Base-by-base conservation (phyloP, 2,329 filamentous ascomycete genomes). In the Apiospora arundinis region DNA sequence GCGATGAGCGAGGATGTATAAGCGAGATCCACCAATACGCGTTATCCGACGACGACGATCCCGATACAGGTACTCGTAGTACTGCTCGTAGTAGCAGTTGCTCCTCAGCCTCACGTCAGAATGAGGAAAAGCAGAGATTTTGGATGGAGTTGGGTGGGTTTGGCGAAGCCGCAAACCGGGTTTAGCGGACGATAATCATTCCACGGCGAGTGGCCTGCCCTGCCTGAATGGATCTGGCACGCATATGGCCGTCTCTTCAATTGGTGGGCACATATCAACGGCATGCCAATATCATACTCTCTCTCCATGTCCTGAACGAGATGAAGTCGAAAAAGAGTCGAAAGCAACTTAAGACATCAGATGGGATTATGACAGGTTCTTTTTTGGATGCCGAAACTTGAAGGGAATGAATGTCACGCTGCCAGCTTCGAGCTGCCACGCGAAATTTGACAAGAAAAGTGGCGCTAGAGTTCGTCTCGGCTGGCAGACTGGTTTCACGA, bases 51-150 rank as follows among this genome's bases (percentile, higher is more conserved):
- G 16, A 32, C 16, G 52, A 60, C 52, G 52, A 60, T 60, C 28
- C 52, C 52, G 52, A n/a, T 21, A 32, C 21, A 21, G 16, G 16
- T 60, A 7, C 12, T 37, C 21, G 7, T 14, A 37, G 52, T 42
- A 42, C 7, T 60, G 2, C 12, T 37, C 21, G 7, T 14, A 37
- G 52, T 42, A 42, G 40, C 40, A 42, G 49, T 25, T 28, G 23
- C 28, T 56, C 28, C 49, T 56, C 49, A 32, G 49, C 49, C 49
- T 56, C 49, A 56, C 49, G 49, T 56, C 28, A 56, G 25, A 32
- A 56, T 56, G 49, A 56, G 52, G 28, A n/a, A 40, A 23, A n/a
- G 18, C 56, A 63, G 56, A 63, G 32, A 63, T 63, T 63, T 63
- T 40, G 56, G 12, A 63, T 40, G 56, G 56, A 9, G 56, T 14